Base-by-base conservation (phyloP, 768 basidiomycete species). In the Cystobasidium tubakii region DNA sequence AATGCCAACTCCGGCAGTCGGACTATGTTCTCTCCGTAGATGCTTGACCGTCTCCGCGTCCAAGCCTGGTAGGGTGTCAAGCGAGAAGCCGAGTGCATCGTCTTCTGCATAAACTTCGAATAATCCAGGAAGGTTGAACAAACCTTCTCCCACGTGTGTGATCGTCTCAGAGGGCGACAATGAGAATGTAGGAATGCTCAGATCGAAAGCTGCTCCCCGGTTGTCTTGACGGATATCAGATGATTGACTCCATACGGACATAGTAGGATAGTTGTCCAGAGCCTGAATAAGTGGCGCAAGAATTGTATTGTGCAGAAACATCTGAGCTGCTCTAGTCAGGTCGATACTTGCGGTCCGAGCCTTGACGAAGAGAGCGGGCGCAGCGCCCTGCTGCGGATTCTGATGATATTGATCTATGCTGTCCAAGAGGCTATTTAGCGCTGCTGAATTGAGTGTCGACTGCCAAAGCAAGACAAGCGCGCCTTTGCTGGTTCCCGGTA, bases 91-190 rank as follows among this genome's bases (percentile, higher is more conserved):
- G 10, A 97, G 85, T 12, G 91, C 90, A 74, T 93, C 92, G 54
- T 80, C 79, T 80, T 97, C 93, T 73, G 89, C 88, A 79, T 96
- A 95, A 21, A 94, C 89, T 81, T 98, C 94, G 79, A 98, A 96
- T 19, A 98, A 83, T 71, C 93, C 83, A 1, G 95, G 92, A 1
- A 99, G 86, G 82, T 95, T 96, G 36, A 97, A 84, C 39, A 99
- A 82, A n/a, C 93, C 92, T 79, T 98, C 96, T 1, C 91, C 90
- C 36, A 97, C 88, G 73, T 88, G 87, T 74, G 93, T 90, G 75
- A 96, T 88, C 2, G 86, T 87, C 67, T 92, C 90, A 69, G 88
- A 95, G 0, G 93, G 94, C 12, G 90, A 91, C 15, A 97, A 84
- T 0, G 93, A 96, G 83, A 99, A 99, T 6, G 87, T 90, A 1